Evolutionary conservation across 2,329 filamentous ascomycete species (phyloP), one percentile per base, ranked within the genome.

Genomic region (Aspergillus intermedius): DNA sequence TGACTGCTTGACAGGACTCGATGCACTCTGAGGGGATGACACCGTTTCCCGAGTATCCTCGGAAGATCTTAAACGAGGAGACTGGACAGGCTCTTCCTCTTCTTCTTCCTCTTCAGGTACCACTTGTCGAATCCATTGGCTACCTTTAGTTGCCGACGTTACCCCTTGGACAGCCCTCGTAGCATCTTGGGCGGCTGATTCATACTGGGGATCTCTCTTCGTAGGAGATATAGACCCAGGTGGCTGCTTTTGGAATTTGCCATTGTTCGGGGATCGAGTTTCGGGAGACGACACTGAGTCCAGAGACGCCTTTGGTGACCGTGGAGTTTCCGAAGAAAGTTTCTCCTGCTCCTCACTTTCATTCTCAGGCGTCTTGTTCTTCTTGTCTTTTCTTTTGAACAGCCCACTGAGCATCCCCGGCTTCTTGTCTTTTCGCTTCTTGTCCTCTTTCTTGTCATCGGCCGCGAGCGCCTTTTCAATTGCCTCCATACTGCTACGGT

Each of bases 391-490:
- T 50, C 81, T 75, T 58, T 84, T 84, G 71, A 84, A 84, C 5
- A 84, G 69, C 4, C 83, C 84, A 60, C 83, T 85, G 42, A 88
- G 78, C 80, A 87, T 87, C 44, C 83, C 82, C 4, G 79, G 74
- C 63, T 88, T 86, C 72, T 85, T 86, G 52, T 79, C 79, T 58
- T 83, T 90, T 66, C 82, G 84, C 65, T 83, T 88, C 69, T 86
- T 87, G 56, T 88, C 85, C 44, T 91, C 86, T 67, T 87, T 87
- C 60, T 80, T 82, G 39, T 90, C 87, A 19, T 75, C 71, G 13
- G 75, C 76, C 2, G 80, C 77, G 30, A 80, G 73, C 21, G 81
- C 78, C 70, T 87, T 90, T 49, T 89, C 86, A 45, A 88, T 77
- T 49, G 82, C 84, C 54, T 95, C 90, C 42, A 94, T 74, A 63